These are phyloP conservation scores for Aspergillus sp. DNA, from an alignment of 2,329 filamentous ascomycete species.

Conservation along the genomic window DNA sequence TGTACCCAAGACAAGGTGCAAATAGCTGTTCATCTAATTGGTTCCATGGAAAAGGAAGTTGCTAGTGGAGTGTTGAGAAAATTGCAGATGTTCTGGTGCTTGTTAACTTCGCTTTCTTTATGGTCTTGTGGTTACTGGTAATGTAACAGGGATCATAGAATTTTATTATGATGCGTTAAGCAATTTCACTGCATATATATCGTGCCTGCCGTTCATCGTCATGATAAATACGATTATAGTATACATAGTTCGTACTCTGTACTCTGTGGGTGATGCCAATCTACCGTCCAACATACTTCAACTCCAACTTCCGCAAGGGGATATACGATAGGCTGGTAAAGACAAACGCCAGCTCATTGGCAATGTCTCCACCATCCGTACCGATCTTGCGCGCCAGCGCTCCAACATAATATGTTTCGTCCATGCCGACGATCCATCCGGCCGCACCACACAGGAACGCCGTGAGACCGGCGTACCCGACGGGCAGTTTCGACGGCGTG, in stretches of 20 bases:
- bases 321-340: constrained; percentile 52
- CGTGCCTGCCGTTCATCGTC: background rate
- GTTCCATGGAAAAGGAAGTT: no score
- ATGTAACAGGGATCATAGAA: no score
- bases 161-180: no score
- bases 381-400: constrained; percentile 49
- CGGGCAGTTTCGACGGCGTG: constrained; percentile 44
- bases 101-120: no score
- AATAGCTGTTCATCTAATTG: no score
- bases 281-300: constrained; percentile 48
- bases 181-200: background rate
- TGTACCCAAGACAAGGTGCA: no score
- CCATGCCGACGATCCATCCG: constrained; percentile 61
- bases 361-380: constrained; percentile 51
- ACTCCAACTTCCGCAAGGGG: constrained; percentile 53
- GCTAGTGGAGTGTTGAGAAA: no score
- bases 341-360: constrained; percentile 55
- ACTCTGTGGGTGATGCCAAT: background rate
- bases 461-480: constrained; percentile 46
- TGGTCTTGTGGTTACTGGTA: no score
- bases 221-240: background rate
- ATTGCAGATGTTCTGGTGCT: no score
- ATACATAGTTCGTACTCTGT: background rate
- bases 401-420: constrained; percentile 58
- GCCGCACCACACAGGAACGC: constrained; percentile 51